Evolutionary conservation across 495 filamentous ascomycete genomes (phyloP).

Genomic region (Neurospora terricola): DNA sequence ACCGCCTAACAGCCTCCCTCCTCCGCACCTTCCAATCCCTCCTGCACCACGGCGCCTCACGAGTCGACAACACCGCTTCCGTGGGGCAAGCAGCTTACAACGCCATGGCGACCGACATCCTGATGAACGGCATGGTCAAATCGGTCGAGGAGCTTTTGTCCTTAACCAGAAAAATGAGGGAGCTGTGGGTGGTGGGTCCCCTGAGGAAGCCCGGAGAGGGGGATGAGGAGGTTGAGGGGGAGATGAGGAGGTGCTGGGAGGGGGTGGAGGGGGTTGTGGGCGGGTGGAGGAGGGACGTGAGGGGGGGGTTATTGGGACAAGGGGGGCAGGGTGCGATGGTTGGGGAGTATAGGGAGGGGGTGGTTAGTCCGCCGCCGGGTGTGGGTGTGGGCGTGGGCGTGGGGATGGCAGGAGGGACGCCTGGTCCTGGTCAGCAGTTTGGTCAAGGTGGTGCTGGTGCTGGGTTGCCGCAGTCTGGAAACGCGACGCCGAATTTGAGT

Average conservation of each 20-base stretch:
- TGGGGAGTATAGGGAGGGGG: background rate
- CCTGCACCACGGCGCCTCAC: constrained; percentile 20
- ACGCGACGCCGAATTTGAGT: background rate
- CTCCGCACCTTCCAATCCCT: constrained; percentile 27
- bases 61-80: constrained; percentile 15
- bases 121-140: constrained; percentile 23
- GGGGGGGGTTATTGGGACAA: background rate
- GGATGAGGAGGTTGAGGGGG: constrained; percentile 19
- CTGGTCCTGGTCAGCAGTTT: background rate
- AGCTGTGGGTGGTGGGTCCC: constrained; percentile 34
- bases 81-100: constrained; percentile 27
- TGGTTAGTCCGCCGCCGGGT: background rate
- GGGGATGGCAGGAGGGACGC: too few relatives aligned
- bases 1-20: constrained; percentile 30
- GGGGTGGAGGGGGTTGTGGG: background rate
- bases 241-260: constrained; percentile 12
- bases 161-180: constrained; percentile 31
- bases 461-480: background rate
- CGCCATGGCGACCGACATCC: constrained; percentile 28
- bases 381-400: background rate
- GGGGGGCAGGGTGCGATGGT: background rate
- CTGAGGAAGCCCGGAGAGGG: constrained; percentile 26
- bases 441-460: background rate
- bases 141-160: constrained; percentile 25
- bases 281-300: background rate